Percentiles rank a stretch among this genome's conserved stretches.
Evolutionary conservation across 192 early-diverging fungal genomes (phyloP).

Genomic region (Backusella westeae): DNA sequence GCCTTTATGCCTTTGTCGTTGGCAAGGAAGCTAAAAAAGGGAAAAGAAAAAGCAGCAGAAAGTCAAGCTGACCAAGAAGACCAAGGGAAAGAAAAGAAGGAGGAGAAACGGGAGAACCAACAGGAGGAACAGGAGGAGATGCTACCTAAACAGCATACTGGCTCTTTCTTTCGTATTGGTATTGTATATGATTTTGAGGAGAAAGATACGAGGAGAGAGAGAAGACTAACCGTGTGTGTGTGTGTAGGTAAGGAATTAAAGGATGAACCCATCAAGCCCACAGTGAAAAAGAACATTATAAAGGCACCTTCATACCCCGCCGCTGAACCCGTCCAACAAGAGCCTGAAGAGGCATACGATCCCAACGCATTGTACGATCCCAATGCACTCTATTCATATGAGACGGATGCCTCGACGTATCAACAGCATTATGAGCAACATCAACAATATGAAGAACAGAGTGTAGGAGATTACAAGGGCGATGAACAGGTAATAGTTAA

Average conservation of each 20-base stretch:
- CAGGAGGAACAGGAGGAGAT: slow-evolving; percentile 17
- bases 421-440: slow-evolving; percentile 22
- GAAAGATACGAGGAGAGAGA: background rate
- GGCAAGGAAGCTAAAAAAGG: slow-evolving; percentile 13
- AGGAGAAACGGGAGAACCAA: background rate
- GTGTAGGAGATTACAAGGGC: background rate
- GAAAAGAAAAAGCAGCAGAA: slow-evolving; percentile 5
- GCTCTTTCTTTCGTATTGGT: slow-evolving; percentile 33
- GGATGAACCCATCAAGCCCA: slow-evolving; percentile 5
- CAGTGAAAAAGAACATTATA: background rate
- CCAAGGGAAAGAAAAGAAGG: background rate
- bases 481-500: slow-evolving; percentile 3
- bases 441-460: slow-evolving; percentile 2
- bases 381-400: slow-evolving; percentile 30
- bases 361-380: slow-evolving; percentile 27
- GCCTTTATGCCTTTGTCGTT: slow-evolving; percentile 20
- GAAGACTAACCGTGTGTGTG: background rate
- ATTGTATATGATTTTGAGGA: background rate
- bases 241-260: background rate
- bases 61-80: background rate
- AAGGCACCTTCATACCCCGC: background rate
- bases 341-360: background rate
- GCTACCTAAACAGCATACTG: slow-evolving; percentile 13
- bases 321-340: background rate
- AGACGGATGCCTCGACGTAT: slow-evolving; percentile 23